Evolutionary conservation across 306 rosid species (phyloP), one percentile per base, ranked within the genome.

Genomic region (Pterocarpus macrocarpus): DNA sequence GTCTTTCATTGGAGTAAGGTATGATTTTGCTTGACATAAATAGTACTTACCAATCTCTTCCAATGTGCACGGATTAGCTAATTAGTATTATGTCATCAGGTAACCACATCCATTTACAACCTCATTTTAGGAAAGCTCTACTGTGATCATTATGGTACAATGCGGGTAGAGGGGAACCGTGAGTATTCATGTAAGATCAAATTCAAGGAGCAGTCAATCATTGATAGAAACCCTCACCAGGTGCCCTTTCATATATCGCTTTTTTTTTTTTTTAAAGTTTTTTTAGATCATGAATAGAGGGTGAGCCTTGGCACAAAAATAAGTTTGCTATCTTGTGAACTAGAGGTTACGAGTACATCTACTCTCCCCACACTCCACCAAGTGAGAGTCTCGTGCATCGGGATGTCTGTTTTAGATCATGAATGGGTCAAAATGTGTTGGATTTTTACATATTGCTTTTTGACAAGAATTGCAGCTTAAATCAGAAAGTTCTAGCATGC

Each of bases 141-240:
- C 76, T 93, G 96, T n/a, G 99, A 93, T 55, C 98, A 95, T 88
- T 95, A 95, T 56, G 99, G 99, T 85, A 91, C 97, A 4, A 95
- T 93, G 99, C 80, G 93, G 15, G 74, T 91, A 72, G 85, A 93
- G 61, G 98, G 97, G 32, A 88, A 86, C 81, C 89, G 75, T 28
- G 96, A 91, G 7, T 81, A 86, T 81, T 86, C 88, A 12, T 93
- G 98, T 55, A 93, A 85, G 85, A 88, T 95, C 34, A 93, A 92
- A 83, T 95, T 95, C 83, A 95, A 93, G 90, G 99, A 95, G 90
- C 96, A 89, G 74, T 91, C 98, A 28, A 86, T 95, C 64, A 87
- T 95, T 78, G 95, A 92, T 73, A 87, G 94, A 85, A 93, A 92
- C 67, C 98, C 96, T 59, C 98, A 95, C 67, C 99, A 95, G 97